phyloP scores from a whole-genome alignment of 2,329 filamentous ascomycete genomes.

The Curvularia lunata region DNA sequence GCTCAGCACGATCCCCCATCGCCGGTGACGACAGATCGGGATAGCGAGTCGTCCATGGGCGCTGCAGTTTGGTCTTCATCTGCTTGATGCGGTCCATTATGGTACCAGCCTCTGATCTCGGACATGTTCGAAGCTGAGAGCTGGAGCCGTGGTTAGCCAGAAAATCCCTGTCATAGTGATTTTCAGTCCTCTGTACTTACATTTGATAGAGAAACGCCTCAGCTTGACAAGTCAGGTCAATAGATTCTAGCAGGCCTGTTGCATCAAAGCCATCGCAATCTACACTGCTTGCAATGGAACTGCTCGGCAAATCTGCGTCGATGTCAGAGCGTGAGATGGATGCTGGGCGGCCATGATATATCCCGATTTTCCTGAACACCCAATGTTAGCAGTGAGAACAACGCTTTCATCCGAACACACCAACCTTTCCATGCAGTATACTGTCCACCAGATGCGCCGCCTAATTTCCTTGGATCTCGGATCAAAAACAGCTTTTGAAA shows the following conservation, averaged over 20 bases:
- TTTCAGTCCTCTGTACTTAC: background rate
- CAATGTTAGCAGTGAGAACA: background rate
- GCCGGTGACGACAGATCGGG: background rate
- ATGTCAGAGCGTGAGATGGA: slow-evolving; percentile 20
- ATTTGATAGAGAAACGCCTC: slow-evolving; percentile 18
- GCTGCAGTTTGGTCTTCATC: slow-evolving; percentile 10
- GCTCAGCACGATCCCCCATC: background rate
- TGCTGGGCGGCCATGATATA: slow-evolving; percentile 22
- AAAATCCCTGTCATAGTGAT: too few species aligned
- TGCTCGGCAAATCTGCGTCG: slow-evolving; percentile 17
- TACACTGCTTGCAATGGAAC: background rate
- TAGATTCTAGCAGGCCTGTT: slow-evolving; percentile 11
- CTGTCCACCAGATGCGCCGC: slow-evolving; percentile 24
- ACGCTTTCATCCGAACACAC: background rate
- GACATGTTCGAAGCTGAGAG: slow-evolving; percentile 13
- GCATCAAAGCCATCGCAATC: slow-evolving; percentile 7
- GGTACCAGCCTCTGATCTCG: slow-evolving; percentile 11
- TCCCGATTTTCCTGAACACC: slow-evolving; percentile 15
- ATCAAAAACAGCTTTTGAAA: slow-evolving; percentile 9
- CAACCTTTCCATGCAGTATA: slow-evolving; percentile 24
- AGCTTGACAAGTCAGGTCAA: slow-evolving; percentile 14
- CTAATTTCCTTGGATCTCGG: slow-evolving; percentile 17
- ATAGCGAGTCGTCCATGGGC: slow-evolving; percentile 7
- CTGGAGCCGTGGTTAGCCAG: background rate
- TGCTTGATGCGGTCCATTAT: slow-evolving; percentile 12